Conservation (phyloP, 2,329 filamentous ascomycete genomes). For the Aspergillus sclerotialis region DNA sequence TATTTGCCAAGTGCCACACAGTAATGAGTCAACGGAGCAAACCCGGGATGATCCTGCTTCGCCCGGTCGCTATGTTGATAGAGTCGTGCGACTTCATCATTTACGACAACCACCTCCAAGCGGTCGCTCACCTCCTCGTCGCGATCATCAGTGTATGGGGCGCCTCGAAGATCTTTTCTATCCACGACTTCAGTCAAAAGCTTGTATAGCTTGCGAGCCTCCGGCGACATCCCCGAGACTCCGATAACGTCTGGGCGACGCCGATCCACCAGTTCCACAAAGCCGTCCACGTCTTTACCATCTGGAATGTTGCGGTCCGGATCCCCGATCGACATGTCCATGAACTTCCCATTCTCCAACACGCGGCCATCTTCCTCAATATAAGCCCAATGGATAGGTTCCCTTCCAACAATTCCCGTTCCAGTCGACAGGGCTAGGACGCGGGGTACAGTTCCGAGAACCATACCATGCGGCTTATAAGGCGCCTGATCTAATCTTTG, state of each 20-base stretch:
- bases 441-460: constrained; percentile 77
- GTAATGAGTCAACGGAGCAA: constrained; percentile 75
- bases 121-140: constrained; percentile 69
- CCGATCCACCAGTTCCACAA: constrained; percentile 72
- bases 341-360: constrained; percentile 80
- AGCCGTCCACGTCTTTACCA: constrained; percentile 57
- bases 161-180: constrained; percentile 68
- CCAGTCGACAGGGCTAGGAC: constrained; percentile 85
- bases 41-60: constrained; percentile 69
- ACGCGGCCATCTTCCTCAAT: constrained; percentile 89
- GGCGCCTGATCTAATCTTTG: constrained; percentile 91
- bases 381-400: constrained; percentile 84
- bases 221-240: constrained; percentile 80
- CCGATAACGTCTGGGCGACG: constrained; percentile 84
- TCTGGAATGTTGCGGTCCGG: constrained; percentile 61
- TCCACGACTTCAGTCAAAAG: constrained; percentile 73
- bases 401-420: constrained; percentile 63
- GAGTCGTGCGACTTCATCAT: constrained; percentile 92
- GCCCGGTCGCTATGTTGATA: constrained; percentile 88
- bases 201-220: constrained; percentile 75
- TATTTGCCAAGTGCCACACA: constrained; percentile 85
- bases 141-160: constrained; percentile 78
- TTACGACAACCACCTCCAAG: constrained; percentile 83
- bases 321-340: constrained; percentile 63
- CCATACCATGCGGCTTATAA: constrained; percentile 89